Percentiles rank a stretch among this genome's conserved stretches.
These are phyloP conservation scores for Hemileia vastatrix DNA, from an alignment of 1,284 basidiomycete species.

Conservation along the genomic window DNA sequence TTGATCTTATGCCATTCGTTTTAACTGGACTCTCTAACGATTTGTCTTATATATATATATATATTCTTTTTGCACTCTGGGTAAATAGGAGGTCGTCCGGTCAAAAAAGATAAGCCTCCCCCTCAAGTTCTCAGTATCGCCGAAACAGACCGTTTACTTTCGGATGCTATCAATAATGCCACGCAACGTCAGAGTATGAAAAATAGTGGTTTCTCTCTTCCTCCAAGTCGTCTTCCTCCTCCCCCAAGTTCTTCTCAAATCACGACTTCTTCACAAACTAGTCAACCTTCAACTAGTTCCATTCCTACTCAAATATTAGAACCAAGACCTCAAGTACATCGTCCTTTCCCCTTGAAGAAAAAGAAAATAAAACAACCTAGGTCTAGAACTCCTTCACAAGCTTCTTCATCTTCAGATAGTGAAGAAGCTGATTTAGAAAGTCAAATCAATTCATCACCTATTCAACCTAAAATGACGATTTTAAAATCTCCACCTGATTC, in stretches of 20 bases:
- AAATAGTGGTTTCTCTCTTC: neutral
- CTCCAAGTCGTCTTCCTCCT: neutral
- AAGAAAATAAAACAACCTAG: constrained; percentile 9
- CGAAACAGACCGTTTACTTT: constrained; percentile 10
- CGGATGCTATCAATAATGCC: constrained; percentile 20
- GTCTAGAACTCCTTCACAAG: constrained; percentile 17
- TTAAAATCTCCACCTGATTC: no score
- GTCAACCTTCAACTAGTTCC: constrained; percentile 15
- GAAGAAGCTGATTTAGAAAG: no score
- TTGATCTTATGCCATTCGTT: no score
- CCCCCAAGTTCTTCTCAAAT: constrained; percentile 1
- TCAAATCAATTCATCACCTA: no score
- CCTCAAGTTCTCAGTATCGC: no score
- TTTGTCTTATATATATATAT: no score
- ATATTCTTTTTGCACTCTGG: no score
- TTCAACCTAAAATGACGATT: no score
- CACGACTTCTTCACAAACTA: no score
- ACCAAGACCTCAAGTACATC: neutral
- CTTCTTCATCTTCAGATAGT: constrained; percentile 22
- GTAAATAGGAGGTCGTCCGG: no score
- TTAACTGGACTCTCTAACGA: no score
- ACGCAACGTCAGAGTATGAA: constrained; percentile 19
- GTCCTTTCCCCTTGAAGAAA: neutral
- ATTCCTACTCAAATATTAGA: neutral
- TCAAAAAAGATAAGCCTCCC: no score